Conservation (phyloP, 2,329 filamentous ascomycete genomes). For the Coniochaeta sp. region DNA sequence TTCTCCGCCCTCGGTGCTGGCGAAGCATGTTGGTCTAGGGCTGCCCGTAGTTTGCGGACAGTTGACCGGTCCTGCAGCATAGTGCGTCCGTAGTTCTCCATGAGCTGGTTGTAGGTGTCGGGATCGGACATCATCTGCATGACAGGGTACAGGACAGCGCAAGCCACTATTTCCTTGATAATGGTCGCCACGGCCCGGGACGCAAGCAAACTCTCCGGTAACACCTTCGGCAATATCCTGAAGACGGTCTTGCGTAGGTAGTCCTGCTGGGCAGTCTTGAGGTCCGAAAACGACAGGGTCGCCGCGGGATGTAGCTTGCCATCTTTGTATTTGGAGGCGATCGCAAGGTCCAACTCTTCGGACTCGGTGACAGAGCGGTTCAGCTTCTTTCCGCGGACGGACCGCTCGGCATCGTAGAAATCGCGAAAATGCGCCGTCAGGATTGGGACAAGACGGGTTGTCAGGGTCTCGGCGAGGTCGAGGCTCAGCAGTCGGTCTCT, state of each 20-base stretch:
- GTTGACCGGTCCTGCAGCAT: conserved; percentile 94
- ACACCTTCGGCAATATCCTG: conserved; percentile 58
- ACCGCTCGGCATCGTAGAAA: conserved; percentile 83
- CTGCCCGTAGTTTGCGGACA: conserved; percentile 83
- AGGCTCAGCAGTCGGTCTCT: conserved; percentile 65
- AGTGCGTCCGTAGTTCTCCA: conserved; percentile 80
- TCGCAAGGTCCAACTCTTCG: conserved; percentile 89
- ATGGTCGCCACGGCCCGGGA: conserved; percentile 77
- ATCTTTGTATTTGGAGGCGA: conserved; percentile 88
- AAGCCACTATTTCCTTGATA: conserved; percentile 84
- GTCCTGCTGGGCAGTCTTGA: conserved; percentile 78
- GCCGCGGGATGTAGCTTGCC: conserved; percentile 85
- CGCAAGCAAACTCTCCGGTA: conserved; percentile 66
- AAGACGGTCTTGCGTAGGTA: conserved; percentile 70
- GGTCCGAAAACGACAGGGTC: conserved; percentile 74
- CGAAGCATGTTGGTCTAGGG: conserved; percentile 87
- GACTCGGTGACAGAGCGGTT: conserved; percentile 90
- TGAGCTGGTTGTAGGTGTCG: conserved; percentile 94
- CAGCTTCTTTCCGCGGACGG: conserved; percentile 79
- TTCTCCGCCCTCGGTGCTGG: conserved; percentile 62
- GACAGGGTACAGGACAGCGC: conserved; percentile 79
- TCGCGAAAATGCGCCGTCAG: conserved; percentile 83
- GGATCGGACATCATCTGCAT: conserved; percentile 79
- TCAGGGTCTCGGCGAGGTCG: conserved; percentile 78
- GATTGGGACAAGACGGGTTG: conserved; percentile 78